Base-by-base conservation (phyloP, 768 basidiomycete species). In the Phaeotremella skinneri region DNA sequence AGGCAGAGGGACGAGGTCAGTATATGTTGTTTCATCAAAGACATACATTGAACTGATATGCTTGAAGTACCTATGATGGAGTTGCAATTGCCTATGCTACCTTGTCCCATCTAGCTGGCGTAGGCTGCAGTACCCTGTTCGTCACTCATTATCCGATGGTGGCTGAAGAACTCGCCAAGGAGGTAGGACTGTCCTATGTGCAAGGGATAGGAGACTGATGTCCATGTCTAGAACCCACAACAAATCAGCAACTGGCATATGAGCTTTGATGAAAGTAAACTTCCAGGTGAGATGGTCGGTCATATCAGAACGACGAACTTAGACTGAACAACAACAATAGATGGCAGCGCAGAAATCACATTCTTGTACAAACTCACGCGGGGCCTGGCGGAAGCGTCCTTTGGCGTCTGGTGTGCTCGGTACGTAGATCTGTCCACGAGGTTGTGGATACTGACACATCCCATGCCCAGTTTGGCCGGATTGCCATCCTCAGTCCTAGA, bases 101-200 rank as follows among this genome's bases (percentile, higher is more conserved):
- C 0, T 53, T 68, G 7, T 66, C 62, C 11, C 72, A 70, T 39
- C 60, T 77, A 3, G 74, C 70, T 5, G 63, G 56, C 2, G 59
- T 62, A 21, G 63, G 66, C 27, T 75, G 73, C 56, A 74, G 74
- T 42, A 75, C 75, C 7, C 77, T 97, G 32, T 98, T 97, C 76
- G 94, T 97, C 69, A 97, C 94, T 0, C 93, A 97, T 73, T 97
- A 96, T 70, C 91, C 92, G 2, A 79, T 86, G 32, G 83, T 94
- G 13, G 90, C 90, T 7, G 66, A 70, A 32, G 66, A 71, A 31
- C 49, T 78, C 6, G 73, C 72, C 1, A 64, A 62, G 49, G 74
- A 76, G 43, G 52, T 63, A 26, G 25, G 13, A 4, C 29, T 32
- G 17, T 11, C 7, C 52, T 51, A 2, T n/a, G n/a, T n/a, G n/a